Evolutionary conservation across 345 rosid species (phyloP).

Genomic region (Tarenaya hassleriana): DNA sequence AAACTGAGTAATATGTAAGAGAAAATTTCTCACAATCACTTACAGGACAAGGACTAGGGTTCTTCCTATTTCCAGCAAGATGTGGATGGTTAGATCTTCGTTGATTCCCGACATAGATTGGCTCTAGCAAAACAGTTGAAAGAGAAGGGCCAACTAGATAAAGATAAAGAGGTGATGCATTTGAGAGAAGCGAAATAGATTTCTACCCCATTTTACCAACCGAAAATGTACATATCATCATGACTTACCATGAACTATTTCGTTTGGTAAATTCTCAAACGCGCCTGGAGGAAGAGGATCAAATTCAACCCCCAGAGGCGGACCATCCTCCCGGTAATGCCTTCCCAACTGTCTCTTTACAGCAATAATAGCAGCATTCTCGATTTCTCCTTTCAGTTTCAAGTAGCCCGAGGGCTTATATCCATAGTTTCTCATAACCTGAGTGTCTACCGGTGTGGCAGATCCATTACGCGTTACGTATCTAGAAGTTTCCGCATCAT

Average conservation of each 20-base stretch:
- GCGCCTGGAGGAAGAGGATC: slow-evolving; percentile 83
- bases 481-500: slow-evolving; percentile 33
- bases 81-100: slow-evolving; percentile 39
- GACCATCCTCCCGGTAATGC: slow-evolving; percentile 77
- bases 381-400: slow-evolving; percentile 64
- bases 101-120: slow-evolving; percentile 48
- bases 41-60: slow-evolving; percentile 41
- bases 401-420: slow-evolving; percentile 79
- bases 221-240: slow-evolving; percentile 5
- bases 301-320: slow-evolving; percentile 65
- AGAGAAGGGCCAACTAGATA: slow-evolving; percentile 21
- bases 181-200: slow-evolving; percentile 22
- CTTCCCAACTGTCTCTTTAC: slow-evolving; percentile 80
- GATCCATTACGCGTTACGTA: slow-evolving; percentile 33
- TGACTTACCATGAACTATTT: slow-evolving; percentile 49
- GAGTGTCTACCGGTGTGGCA: slow-evolving; percentile 22
- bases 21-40: slow-evolving; percentile 33
- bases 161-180: slow-evolving; percentile 25
- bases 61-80: slow-evolving; percentile 41
- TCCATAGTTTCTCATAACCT: slow-evolving; percentile 34
- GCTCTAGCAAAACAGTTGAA: slow-evolving; percentile 40
- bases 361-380: slow-evolving; percentile 71
- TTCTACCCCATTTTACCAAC: slow-evolving; percentile 19
- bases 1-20: slow-evolving; percentile 1
- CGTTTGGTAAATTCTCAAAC: slow-evolving; percentile 54